A percentile compares a stretch with the other conserved stretches of the same genome.
Evolutionary conservation across 2,329 filamentous ascomycete species (phyloP).

Genomic region (Lithohypha guttulata): DNA sequence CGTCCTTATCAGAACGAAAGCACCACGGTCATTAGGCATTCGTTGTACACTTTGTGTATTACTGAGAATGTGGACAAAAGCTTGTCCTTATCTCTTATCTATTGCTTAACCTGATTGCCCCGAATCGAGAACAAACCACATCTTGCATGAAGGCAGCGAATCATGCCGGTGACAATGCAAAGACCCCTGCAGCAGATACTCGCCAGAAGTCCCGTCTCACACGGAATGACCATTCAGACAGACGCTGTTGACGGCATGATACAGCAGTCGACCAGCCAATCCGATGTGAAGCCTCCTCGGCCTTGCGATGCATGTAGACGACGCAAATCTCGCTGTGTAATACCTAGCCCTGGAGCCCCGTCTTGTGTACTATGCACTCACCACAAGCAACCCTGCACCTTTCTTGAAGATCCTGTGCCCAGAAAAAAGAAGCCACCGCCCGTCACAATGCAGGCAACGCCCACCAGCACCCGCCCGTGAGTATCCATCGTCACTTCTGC

Average conservation of each 20-base stretch:
- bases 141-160: constrained; percentile 2
- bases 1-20: constrained; percentile 6
- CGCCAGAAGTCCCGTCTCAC: constrained; percentile 9
- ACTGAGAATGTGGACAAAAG: not conserved
- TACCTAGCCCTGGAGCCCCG: constrained; percentile 9
- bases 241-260: constrained; percentile 1
- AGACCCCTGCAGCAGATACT: constrained; percentile 10
- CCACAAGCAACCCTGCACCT: constrained; percentile 21
- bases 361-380: constrained; percentile 11
- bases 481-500: constrained; percentile 10
- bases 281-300: constrained; percentile 10
- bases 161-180: constrained; percentile 7
- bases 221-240: constrained; percentile 1
- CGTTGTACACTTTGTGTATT: too few species aligned
- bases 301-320: constrained; percentile 21
- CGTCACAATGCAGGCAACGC: constrained; percentile 10
- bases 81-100: constrained; percentile 10
- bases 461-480: not conserved
- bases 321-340: constrained; percentile 21
- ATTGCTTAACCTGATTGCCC: constrained; percentile 2
- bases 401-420: constrained; percentile 20
- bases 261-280: constrained; percentile 5
- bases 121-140: not conserved
- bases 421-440: constrained; percentile 15
- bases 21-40: not conserved